Percentiles rank a stretch among this genome's conserved stretches.
Evolutionary conservation across 345 rosid genomes (phyloP).

Genomic region (Dipteronia sinensis): DNA sequence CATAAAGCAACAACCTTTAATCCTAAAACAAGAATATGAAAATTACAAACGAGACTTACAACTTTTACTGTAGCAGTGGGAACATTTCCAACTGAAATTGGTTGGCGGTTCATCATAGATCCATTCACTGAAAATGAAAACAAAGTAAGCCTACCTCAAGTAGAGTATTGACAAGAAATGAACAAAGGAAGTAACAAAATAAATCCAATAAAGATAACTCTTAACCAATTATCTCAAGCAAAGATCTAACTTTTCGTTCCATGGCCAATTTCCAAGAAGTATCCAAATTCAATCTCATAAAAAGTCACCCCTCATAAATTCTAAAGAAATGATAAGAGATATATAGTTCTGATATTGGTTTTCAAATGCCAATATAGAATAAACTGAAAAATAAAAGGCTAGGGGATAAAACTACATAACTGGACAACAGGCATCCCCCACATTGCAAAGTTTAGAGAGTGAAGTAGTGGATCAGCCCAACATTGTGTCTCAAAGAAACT

Average conservation of each 20-base stretch:
- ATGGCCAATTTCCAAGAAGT: not conserved
- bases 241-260: slow-evolving; percentile 1
- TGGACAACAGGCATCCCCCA: not conserved
- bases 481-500: not conserved
- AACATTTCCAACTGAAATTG: slow-evolving; percentile 69
- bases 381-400: slow-evolving; percentile 11
- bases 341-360: not conserved
- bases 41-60: slow-evolving; percentile 51
- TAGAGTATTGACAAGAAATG: slow-evolving; percentile 12
- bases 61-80: slow-evolving; percentile 89
- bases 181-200: slow-evolving; percentile 7
- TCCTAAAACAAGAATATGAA: slow-evolving; percentile 11
- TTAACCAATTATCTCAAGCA: slow-evolving; percentile 1
- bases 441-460: not conserved
- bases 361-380: slow-evolving; percentile 10
- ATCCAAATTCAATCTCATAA: slow-evolving; percentile 3
- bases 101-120: slow-evolving; percentile 57
- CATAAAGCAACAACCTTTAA: slow-evolving; percentile 13
- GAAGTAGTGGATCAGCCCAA: not conserved
- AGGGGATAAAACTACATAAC: not conserved
- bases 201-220: slow-evolving; percentile 1
- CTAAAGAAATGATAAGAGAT: not conserved
- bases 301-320: not conserved
- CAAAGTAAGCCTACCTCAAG: slow-evolving; percentile 15
- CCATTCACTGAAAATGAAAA: slow-evolving; percentile 62